phyloP scores from a whole-genome alignment of 2,329 filamentous ascomycete genomes.

The Zasmidium citrigriseum region DNA sequence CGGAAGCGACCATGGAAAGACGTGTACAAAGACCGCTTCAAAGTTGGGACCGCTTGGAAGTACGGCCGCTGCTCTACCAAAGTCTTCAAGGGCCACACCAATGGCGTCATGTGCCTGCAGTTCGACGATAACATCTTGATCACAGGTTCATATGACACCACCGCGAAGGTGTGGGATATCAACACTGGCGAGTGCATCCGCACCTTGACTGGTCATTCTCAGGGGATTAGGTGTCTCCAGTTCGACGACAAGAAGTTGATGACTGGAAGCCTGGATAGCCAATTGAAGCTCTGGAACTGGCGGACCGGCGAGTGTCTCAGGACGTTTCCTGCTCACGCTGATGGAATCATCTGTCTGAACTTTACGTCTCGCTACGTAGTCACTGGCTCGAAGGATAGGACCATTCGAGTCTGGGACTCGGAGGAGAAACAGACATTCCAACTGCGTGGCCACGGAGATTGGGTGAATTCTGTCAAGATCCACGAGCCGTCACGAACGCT shows the following conservation, averaged over 20 bases:
- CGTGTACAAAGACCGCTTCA: slow-evolving; percentile 92
- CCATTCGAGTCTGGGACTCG: slow-evolving; percentile 91
- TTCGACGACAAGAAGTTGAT: slow-evolving; percentile 92
- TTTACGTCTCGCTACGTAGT: slow-evolving; percentile 83
- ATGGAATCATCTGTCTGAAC: slow-evolving; percentile 83
- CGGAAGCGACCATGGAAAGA: slow-evolving; percentile 83
- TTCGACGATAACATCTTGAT: slow-evolving; percentile 89
- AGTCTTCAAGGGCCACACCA: slow-evolving; percentile 82
- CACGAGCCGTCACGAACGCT: slow-evolving; percentile 73
- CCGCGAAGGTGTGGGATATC: slow-evolving; percentile 95
- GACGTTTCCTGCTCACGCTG: slow-evolving; percentile 75
- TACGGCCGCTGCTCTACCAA: slow-evolving; percentile 85
- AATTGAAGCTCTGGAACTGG: slow-evolving; percentile 96
- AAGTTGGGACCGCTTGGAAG: slow-evolving; percentile 97
- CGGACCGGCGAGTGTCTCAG: slow-evolving; percentile 83
- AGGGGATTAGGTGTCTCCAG: slow-evolving; percentile 83
- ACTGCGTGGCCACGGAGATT: slow-evolving; percentile 83
- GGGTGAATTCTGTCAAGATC: slow-evolving; percentile 94
- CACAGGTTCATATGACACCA: slow-evolving; percentile 92
- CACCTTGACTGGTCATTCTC: slow-evolving; percentile 80
- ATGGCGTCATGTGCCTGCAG: slow-evolving; percentile 78
- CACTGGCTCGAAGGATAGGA: slow-evolving; percentile 85
- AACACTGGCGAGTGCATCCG: slow-evolving; percentile 82
- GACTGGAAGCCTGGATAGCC: slow-evolving; percentile 83
- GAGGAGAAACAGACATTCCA: slow-evolving; percentile 77